Base-by-base conservation (phyloP, 129 eudicot genomes). In the Silybum marianum region DNA sequence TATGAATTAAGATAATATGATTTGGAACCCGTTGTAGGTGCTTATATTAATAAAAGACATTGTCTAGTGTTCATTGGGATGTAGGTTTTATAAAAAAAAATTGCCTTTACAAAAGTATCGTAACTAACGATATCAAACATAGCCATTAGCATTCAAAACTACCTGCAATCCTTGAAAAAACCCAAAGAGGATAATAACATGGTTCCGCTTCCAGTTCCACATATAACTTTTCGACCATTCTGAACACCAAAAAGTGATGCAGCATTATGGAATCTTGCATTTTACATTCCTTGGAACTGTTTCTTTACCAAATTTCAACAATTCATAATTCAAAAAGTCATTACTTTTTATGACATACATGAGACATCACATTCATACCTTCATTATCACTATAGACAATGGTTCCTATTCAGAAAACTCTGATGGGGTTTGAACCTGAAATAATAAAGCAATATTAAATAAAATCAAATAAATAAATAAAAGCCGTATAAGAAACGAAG, bases 81-180 rank as follows among this genome's bases (percentile, higher is more conserved):
- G 30, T 26, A 26, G 30, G 30, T 26, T 26, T 26, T 26, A 26
- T 26, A 2, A 26, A 26, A 26, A 26, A 25, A 26, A 26, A 0
- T 26, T 26, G 30, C 30, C 30, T 26, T 26, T 26, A 26, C 30
- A 26, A 26, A 26, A 26, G 30, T 26, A 26, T 26, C 30, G 30
- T 26, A 26, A 26, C 30, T 26, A 26, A 26, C 30, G 30, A n/a
- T 14, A 69, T 32, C 22, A 22, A 22, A 5, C 44, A 32, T 30
- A 16, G 4, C 3, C 16, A 42, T 24, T 69, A 16, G 36, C 42
- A 78, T 73, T 80, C 62, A 46, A 69, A 76, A 24, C 68, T 88
- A 93, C 99, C 99, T 95, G 99, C 98, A 95, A 87, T 95, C 99
- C 87, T 95, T 93, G 92, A 95, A 95, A 85, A 87, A 95, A 1